These are phyloP conservation scores for Thermomucor indicae-seudaticae DNA, from an alignment of 371 early-diverging fungal species.

Conservation along the genomic window DNA sequence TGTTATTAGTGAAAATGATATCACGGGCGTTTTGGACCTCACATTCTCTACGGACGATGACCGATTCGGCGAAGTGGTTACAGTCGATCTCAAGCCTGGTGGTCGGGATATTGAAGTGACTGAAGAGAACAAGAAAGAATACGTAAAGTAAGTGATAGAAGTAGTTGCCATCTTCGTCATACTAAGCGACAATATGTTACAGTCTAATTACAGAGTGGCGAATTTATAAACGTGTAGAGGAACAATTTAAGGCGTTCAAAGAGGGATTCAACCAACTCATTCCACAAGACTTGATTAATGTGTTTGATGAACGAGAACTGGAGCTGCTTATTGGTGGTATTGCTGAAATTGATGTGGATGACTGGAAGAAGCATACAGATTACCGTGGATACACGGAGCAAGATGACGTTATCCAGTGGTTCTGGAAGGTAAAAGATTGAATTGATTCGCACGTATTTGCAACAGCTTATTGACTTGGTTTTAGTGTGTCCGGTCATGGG, in stretches of 20 bases:
- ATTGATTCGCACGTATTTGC: background rate
- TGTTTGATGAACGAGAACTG: constrained; percentile 98
- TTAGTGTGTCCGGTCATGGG: constrained; percentile 79
- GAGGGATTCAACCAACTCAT: constrained; percentile 96
- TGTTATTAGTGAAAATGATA: constrained; percentile 72
- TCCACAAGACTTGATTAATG: constrained; percentile 87
- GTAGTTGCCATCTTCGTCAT: background rate
- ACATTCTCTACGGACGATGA: constrained; percentile 93
- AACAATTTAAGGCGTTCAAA: constrained; percentile 92
- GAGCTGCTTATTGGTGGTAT: constrained; percentile 98
- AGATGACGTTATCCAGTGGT: constrained; percentile 96
- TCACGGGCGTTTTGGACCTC: constrained; percentile 82
- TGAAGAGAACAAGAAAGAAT: constrained; percentile 96
- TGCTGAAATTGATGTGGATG: constrained; percentile 97
- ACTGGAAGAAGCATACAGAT: constrained; percentile 99
- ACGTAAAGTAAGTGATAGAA: constrained; percentile 64
- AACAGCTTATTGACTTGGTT: too few species aligned
- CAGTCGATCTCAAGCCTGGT: constrained; percentile 85
- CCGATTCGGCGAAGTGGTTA: constrained; percentile 88
- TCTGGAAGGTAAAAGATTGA: constrained; percentile 80
- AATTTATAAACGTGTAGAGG: constrained; percentile 82
- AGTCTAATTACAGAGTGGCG: constrained; percentile 82
- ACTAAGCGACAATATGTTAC: background rate
- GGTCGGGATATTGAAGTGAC: constrained; percentile 94
- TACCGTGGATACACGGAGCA: constrained; percentile 95